Base-by-base conservation (phyloP, 2,329 filamentous ascomycete genomes). In the Chaetomium sp. region DNA sequence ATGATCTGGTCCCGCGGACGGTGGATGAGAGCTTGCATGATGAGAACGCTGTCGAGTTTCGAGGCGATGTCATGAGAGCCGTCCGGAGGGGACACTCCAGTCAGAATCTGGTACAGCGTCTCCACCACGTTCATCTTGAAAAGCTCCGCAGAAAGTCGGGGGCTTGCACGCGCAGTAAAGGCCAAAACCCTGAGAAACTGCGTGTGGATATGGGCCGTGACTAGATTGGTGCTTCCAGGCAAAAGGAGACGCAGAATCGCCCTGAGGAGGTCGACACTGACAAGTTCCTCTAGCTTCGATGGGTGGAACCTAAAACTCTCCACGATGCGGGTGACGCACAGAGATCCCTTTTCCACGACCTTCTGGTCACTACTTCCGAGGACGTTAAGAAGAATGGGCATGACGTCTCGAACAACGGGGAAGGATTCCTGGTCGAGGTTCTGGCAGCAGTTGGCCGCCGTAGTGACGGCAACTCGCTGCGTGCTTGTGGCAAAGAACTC, bases 401-500 rank as follows among this genome's bases (percentile, higher is more conserved):
- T 99, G 43, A 96, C 94, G 71, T 96, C 91, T 67, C 86, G 84
- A 49, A 99, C 88, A 8, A 95, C 91, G 1, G 85, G 78, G 67
- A 99, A 99, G 0, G 90, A 95, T 66, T 97, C 94, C 64, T 92
- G 87, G 1, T 91, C 89, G 14, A 99, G 94, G 68, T 96, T 96
- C 60, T 94, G 88, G 70, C 95, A 99, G 74, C 94, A 99, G 68
- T 99, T 99, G 54, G 94, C 95, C 8, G 95, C 94, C 10, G 92
- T 99, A 3, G 91, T 97, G 6, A 99, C 94, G 6, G 94, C 94
- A 11, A 92, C 96, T 62, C 94, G 84, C 72, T 99, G 94, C 2
- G 94, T 97, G 70, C 92, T 94, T 0, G 94, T 99, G 12, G 92
- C 88, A 67, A 99, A 99, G 73, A 99, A 99, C 69, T 99, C 94